Evolutionary conservation across 2,329 filamentous ascomycete species (phyloP).

Genomic region (Trichothecium sympodiale): DNA sequence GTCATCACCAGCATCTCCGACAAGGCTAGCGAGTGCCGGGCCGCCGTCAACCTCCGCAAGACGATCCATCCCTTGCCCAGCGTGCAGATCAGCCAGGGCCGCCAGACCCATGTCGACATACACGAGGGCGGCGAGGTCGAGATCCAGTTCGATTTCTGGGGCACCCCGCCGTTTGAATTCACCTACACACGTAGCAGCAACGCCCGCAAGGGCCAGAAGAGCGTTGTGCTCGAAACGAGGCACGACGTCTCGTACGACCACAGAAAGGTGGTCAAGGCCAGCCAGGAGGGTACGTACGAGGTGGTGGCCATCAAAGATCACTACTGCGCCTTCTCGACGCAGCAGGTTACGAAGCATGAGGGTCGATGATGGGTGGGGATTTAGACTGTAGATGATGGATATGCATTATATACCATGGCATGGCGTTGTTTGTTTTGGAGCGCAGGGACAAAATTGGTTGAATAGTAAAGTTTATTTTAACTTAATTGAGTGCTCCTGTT

Average conservation of each 20-base stretch:
- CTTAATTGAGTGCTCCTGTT: too few species aligned
- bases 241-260: slow-evolving; percentile 78
- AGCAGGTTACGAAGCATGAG: slow-evolving; percentile 42
- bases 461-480: too few species aligned
- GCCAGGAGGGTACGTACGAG: slow-evolving; percentile 93
- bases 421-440: neutral
- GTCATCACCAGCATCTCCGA: slow-evolving; percentile 80
- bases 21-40: slow-evolving; percentile 77
- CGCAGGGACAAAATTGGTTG: too few species aligned
- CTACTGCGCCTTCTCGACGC: slow-evolving; percentile 79
- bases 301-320: slow-evolving; percentile 92
- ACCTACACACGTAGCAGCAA: slow-evolving; percentile 91
- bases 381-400: neutral
- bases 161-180: slow-evolving; percentile 93
- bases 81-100: slow-evolving; percentile 79
- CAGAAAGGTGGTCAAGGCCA: slow-evolving; percentile 70
- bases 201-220: slow-evolving; percentile 65
- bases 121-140: slow-evolving; percentile 93
- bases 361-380: slow-evolving; percentile 18
- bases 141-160: slow-evolving; percentile 90
- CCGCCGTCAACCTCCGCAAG: slow-evolving; percentile 67
- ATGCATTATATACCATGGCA: neutral
- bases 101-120: slow-evolving; percentile 75
- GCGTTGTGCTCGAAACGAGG: slow-evolving; percentile 76
- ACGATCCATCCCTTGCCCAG: slow-evolving; percentile 85